Base-by-base conservation (phyloP, 768 basidiomycete genomes). In the Xanthoconium purpureum region DNA sequence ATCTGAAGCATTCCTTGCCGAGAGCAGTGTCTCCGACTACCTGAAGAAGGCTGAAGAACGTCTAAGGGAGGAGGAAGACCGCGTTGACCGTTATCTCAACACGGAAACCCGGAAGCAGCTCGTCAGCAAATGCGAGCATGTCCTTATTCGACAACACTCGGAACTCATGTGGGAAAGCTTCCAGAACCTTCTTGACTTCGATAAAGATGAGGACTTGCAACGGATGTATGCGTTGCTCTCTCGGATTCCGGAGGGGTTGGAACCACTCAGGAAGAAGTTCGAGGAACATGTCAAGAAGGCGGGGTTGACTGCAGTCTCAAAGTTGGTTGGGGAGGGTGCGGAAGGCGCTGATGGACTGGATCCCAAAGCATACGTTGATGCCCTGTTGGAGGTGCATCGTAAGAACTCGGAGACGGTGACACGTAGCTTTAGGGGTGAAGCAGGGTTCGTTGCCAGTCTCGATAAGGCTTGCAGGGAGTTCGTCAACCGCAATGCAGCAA, bases 381-480 rank as follows among this genome's bases (percentile, higher is more conserved):
- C 93, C 1, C 68, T 99, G 50, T 76, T 99, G 40, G 89, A 92
- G 56, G 92, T 98, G 12, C 92, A 98, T 68, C 82, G 82, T 67
- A 97, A 94, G 80, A 95, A 94, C 73, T 84, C 85, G 30, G 91
- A 92, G 63, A 91, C 91, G 0, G 93, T 96, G 43, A 80, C 83
- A 18, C 83, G 89, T 61, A 91, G 91, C 67, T 98, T 98, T 79
- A 81, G 87, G 58, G 94, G 91, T 30, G 94, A 98, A 68, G 85
- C 91, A 28, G 93, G 93, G 10, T 99, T 99, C 70, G 89, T 94
- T 29, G 93, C 92, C 2, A 89, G 88, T 71, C 76, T 98, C 50
- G 96, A 98, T 73, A 86, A 94, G 80, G 96, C 96, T 0, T 98
- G 94, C 74, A 79, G 92, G 64, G 93, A 94, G 66, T 98, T 94